Percentiles rank a stretch among this genome's conserved stretches.
Evolutionary conservation across 2,329 filamentous ascomycete species (phyloP).

Genomic region (Paecilomyces fulvus): DNA sequence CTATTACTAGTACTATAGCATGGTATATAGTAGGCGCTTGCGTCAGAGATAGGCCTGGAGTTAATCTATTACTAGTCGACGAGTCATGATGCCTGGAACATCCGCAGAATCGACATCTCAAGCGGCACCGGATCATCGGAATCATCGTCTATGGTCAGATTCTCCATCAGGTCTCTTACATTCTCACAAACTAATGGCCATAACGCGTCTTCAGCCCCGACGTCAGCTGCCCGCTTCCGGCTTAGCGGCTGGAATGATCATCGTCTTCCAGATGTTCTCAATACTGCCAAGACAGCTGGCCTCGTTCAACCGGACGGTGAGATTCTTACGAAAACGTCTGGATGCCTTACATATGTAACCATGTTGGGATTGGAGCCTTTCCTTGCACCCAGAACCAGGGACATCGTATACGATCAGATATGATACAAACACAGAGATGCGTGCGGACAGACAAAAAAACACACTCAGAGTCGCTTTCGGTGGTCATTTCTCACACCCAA

Average conservation of each 20-base stretch:
- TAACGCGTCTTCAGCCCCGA: neutral
- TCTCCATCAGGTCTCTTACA: no score
- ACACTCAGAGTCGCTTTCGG: neutral
- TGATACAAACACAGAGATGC: neutral
- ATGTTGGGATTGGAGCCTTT: no score
- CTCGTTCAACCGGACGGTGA: no score
- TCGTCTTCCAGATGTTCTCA: neutral
- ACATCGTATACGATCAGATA: neutral
- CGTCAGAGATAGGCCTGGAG: neutral
- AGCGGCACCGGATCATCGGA: no score
- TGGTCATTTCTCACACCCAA: neutral
- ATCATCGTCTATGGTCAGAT: no score
- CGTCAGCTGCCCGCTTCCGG: neutral
- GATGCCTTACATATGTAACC: neutral
- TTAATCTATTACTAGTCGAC: neutral
- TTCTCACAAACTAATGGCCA: no score
- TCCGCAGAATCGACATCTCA: no score
- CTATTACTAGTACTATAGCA: no score
- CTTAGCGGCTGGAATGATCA: neutral
- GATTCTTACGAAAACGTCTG: neutral
- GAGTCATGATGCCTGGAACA: neutral
- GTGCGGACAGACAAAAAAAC: neutral
- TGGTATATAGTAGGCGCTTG: no score
- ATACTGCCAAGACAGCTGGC: no score
- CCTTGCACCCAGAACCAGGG: no score